A percentile compares a stretch with the other conserved stretches of the same genome.
These are phyloP conservation scores for Cephaloascus albidus DNA, from an alignment of 805 yeast genomes.

Conservation along the genomic window DNA sequence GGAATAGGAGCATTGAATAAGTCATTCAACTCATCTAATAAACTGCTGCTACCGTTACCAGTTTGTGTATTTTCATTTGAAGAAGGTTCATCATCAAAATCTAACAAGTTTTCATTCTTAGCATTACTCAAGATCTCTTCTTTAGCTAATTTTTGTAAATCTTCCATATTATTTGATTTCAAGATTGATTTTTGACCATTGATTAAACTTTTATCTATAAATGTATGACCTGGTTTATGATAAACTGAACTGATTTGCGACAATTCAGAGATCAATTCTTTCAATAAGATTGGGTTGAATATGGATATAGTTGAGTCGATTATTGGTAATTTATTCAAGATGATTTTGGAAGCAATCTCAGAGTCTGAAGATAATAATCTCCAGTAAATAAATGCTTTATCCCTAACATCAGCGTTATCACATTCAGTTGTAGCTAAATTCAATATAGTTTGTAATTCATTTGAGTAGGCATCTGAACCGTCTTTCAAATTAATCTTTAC, in stretches of 20 bases:
- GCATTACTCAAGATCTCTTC: constrained; percentile 55
- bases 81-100: constrained; percentile 64
- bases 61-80: constrained; percentile 1
- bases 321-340: constrained; percentile 58
- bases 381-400: constrained; percentile 75
- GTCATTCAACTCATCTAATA: constrained; percentile 70
- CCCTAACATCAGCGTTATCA: constrained; percentile 72
- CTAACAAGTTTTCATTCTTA: constrained; percentile 74
- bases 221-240: constrained; percentile 69
- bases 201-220: constrained; percentile 28
- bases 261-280: constrained; percentile 63
- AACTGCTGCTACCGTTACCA: constrained; percentile 19
- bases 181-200: constrained; percentile 19
- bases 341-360: constrained; percentile 38
- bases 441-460: constrained; percentile 46
- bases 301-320: constrained; percentile 64
- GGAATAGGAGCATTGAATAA: constrained; percentile 40
- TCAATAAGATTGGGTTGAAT: constrained; percentile 60
- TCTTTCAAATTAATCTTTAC: constrained; percentile 42
- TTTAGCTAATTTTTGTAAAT: constrained; percentile 67
- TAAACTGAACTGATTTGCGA: constrained; percentile 84
- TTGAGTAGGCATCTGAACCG: constrained; percentile 18
- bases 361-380: constrained; percentile 41
- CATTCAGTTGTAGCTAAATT: constrained; percentile 55
- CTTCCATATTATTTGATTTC: constrained; percentile 51